A percentile compares a stretch with the other conserved stretches of the same genome.
Conservation (phyloP, 2,329 filamentous ascomycete genomes). For the Fusarium redolens region DNA sequence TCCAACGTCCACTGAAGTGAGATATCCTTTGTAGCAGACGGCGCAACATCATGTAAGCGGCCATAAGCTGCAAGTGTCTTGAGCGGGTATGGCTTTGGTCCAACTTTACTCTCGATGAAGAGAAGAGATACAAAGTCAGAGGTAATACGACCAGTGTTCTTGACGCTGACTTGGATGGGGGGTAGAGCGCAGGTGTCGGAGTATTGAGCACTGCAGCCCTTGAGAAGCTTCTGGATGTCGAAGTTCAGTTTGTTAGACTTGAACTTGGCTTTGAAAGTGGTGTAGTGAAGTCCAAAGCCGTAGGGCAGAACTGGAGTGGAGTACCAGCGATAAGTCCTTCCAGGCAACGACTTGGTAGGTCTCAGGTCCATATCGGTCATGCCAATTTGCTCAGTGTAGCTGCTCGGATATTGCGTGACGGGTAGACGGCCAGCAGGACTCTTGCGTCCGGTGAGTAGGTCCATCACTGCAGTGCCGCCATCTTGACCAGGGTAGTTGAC, state of each 20-base stretch:
- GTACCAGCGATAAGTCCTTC: conserved; percentile 14
- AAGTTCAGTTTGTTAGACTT: not conserved
- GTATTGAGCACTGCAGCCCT: not conserved
- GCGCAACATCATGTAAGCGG: not conserved
- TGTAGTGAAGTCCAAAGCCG: conserved; percentile 9
- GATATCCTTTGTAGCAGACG: fast-evolving
- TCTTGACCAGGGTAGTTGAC: conserved; percentile 14
- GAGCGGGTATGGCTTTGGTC: conserved; percentile 1
- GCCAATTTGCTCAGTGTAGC: not conserved
- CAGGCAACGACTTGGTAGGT: not conserved
- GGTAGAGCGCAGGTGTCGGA: not conserved
- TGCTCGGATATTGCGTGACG: not conserved
- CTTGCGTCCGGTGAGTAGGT: not conserved
- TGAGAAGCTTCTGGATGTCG: not conserved
- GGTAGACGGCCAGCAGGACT: not conserved
- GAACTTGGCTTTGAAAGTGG: conserved; percentile 6
- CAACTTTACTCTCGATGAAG: conserved; percentile 6
- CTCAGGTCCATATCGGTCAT: conserved; percentile 5
- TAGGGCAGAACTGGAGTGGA: not conserved
- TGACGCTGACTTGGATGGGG: not conserved
- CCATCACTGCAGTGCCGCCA: conserved; percentile 2
- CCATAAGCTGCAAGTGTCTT: conserved; percentile 7
- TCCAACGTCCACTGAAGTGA: conserved; percentile 5
- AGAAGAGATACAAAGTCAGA: not conserved
- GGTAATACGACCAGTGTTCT: not conserved